phyloP scores from a whole-genome alignment of 805 yeast genomes.

The Soucietia sequanensis region DNA sequence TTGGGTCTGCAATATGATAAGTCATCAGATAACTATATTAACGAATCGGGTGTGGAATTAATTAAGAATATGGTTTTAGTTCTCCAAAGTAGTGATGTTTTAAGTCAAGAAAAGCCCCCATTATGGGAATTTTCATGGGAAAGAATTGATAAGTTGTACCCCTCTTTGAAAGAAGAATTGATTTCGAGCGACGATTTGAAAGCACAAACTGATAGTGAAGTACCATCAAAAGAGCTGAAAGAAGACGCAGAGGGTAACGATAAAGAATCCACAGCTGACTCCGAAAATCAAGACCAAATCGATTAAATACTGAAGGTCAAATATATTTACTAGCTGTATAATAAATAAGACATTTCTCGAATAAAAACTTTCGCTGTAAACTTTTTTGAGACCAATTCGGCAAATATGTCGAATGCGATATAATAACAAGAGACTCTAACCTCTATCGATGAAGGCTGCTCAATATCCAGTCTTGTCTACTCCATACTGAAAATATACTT shows the following conservation, averaged over 20 bases:
- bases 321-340: neutral
- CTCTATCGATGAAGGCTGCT: too few relatives aligned
- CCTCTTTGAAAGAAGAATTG: constrained; percentile 23
- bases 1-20: constrained; percentile 14
- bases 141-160: constrained; percentile 26
- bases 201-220: neutral
- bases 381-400: too few relatives aligned
- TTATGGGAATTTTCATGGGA: constrained; percentile 36
- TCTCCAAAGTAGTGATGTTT: constrained; percentile 25
- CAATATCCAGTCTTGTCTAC: too few relatives aligned
- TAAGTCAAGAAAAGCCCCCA: constrained; percentile 18
- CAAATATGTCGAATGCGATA: too few relatives aligned
- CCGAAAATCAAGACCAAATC: neutral
- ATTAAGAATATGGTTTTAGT: constrained; percentile 44
- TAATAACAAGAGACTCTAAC: too few relatives aligned
- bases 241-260: neutral
- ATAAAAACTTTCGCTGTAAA: too few relatives aligned
- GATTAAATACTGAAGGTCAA: neutral
- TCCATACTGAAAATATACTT: too few relatives aligned
- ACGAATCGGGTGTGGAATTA: constrained; percentile 36
- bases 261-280: neutral
- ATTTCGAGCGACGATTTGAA: constrained; percentile 6
- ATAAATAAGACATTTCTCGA: too few relatives aligned
- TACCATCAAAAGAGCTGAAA: neutral
- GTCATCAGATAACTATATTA: constrained; percentile 13